These are phyloP conservation scores for Dothistroma pini DNA, from an alignment of 2,329 filamentous ascomycete species.

Conservation along the genomic window DNA sequence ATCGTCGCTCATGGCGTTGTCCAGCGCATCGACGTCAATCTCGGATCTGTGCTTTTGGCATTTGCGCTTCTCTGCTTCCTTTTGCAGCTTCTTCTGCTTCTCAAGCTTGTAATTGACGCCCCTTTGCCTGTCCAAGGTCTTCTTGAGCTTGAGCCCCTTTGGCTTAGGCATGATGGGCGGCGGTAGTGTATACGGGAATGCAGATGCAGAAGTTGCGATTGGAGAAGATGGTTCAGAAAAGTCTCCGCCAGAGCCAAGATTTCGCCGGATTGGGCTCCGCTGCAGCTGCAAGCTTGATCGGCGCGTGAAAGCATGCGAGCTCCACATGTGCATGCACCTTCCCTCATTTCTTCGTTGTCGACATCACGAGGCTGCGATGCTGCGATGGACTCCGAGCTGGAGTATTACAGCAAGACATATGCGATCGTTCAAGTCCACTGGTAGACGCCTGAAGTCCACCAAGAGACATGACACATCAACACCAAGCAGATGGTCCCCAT, in stretches of 20 bases:
- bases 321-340: background rate
- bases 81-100: constrained; percentile 53
- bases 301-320: background rate
- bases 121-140: constrained; percentile 56
- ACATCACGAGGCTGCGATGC: constrained; percentile 3
- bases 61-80: constrained; percentile 52
- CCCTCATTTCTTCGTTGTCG: background rate
- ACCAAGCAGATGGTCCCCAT: background rate
- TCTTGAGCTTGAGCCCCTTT: constrained; percentile 51
- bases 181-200: background rate
- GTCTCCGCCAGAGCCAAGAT: constrained; percentile 3
- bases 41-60: constrained; percentile 29
- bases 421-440: background rate
- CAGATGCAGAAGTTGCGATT: constrained; percentile 1
- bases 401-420: background rate
- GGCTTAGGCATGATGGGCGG: background rate
- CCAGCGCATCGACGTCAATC: constrained; percentile 28
- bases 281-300: background rate
- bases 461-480: background rate
- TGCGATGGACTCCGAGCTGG: constrained; percentile 5
- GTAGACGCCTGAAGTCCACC: background rate
- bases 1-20: constrained; percentile 28
- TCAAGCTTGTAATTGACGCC: constrained; percentile 70
- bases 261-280: constrained; percentile 4
- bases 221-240: background rate